A percentile compares a stretch with the other conserved stretches of the same genome.
These are phyloP conservation scores for Aciculoconidium aculeatum DNA, from an alignment of 805 yeast species.

Conservation along the genomic window DNA sequence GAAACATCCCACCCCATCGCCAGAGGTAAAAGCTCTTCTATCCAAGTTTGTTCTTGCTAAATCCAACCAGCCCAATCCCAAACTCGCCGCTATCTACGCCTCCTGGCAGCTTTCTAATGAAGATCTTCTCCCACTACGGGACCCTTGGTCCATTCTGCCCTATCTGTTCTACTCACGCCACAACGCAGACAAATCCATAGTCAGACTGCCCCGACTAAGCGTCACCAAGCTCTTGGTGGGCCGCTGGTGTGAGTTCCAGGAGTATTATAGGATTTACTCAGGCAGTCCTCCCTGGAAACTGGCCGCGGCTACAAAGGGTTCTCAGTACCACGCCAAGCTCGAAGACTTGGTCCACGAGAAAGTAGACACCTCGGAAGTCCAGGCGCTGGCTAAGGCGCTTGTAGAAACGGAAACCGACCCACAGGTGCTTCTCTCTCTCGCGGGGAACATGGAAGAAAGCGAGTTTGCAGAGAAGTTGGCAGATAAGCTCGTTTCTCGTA, in stretches of 20 bases:
- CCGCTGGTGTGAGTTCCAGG: conserved; percentile 65
- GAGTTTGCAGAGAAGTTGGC: conserved; percentile 31
- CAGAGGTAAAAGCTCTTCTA: too few relatives aligned
- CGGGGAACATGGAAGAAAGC: conserved; percentile 11
- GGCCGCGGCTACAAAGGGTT: conserved; percentile 47
- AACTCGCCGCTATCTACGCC: too few relatives aligned
- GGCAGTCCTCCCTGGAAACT: conserved; percentile 33
- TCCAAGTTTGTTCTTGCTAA: too few relatives aligned
- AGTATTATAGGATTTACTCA: conserved; percentile 47
- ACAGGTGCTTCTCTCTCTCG: too few relatives aligned
- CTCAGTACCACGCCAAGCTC: conserved; percentile 38
- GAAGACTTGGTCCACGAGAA: conserved; percentile 44
- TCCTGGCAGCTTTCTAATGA: conserved; percentile 4
- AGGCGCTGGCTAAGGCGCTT: too few relatives aligned
- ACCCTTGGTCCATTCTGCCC: too few relatives aligned
- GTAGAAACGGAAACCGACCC: too few relatives aligned
- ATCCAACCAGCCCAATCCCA: too few relatives aligned
- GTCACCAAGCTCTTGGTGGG: conserved; percentile 57
- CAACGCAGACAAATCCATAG: conserved; percentile 20
- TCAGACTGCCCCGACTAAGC: conserved; percentile 36
- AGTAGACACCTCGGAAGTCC: conserved; percentile 12
- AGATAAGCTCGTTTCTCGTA: conserved; percentile 33
- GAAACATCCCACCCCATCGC: too few relatives aligned
- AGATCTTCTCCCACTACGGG: conserved; percentile 4
- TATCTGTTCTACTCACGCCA: conserved; percentile 19